Evolutionary conservation across 768 basidiomycete genomes (phyloP).

Genomic region (Fibroporia radiculosa): DNA sequence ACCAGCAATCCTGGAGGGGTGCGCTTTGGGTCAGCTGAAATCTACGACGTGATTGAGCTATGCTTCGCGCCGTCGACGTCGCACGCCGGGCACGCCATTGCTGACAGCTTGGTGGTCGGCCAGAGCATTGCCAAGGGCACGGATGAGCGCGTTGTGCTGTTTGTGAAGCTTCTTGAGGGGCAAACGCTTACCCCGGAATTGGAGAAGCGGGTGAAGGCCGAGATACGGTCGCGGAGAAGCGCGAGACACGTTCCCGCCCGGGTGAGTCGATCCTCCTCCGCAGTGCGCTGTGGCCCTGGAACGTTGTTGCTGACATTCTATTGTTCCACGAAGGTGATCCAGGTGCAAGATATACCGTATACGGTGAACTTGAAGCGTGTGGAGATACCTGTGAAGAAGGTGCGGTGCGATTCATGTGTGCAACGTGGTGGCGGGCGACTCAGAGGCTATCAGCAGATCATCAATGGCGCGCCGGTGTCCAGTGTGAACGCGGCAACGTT

Average conservation of each 20-base stretch:
- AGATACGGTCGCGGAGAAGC: slow-evolving; percentile 56
- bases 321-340: slow-evolving; percentile 45
- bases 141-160: slow-evolving; percentile 73
- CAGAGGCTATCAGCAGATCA: slow-evolving; percentile 39
- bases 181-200: slow-evolving; percentile 41
- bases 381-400: slow-evolving; percentile 74
- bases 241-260: slow-evolving; percentile 71
- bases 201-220: slow-evolving; percentile 45
- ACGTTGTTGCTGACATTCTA: slow-evolving; percentile 16
- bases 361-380: too few species aligned
- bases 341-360: too few species aligned
- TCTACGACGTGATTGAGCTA: slow-evolving; percentile 70
- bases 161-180: slow-evolving; percentile 55
- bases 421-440: slow-evolving; percentile 4
- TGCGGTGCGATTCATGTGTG: slow-evolving; percentile 19
- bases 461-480: slow-evolving; percentile 69
- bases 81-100: slow-evolving; percentile 33
- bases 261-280: slow-evolving; percentile 31
- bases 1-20: slow-evolving; percentile 77
- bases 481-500: slow-evolving; percentile 67
- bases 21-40: slow-evolving; percentile 73
- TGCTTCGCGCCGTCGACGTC: slow-evolving; percentile 51
- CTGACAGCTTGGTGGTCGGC: slow-evolving; percentile 65
- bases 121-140: slow-evolving; percentile 53
- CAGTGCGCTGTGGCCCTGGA: slow-evolving; percentile 9